These are phyloP conservation scores for Gossypium australe DNA, from an alignment of 345 rosid genomes.

Conservation along the genomic window DNA sequence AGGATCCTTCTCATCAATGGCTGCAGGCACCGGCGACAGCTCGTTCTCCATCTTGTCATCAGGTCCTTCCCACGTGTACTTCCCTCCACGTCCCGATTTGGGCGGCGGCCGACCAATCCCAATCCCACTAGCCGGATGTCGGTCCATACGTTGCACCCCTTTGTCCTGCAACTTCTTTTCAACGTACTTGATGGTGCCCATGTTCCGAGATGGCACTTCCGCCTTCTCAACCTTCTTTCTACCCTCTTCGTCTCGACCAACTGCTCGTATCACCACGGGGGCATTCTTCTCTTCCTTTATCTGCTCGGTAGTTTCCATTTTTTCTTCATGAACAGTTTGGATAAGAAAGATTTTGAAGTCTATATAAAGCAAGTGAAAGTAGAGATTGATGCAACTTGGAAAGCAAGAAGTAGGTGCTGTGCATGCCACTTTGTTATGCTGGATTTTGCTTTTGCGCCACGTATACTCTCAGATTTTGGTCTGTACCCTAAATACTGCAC, in stretches of 20 bases:
- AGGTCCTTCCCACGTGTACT: slow-evolving; percentile 86
- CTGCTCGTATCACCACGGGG: slow-evolving; percentile 41
- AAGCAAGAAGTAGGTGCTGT: slow-evolving; percentile 5
- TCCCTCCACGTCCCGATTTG: slow-evolving; percentile 77
- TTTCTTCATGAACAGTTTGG: background rate
- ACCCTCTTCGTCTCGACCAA: slow-evolving; percentile 43
- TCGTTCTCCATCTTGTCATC: slow-evolving; percentile 42
- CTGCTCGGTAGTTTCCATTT: background rate
- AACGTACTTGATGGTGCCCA: slow-evolving; percentile 50
- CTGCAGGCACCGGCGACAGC: slow-evolving; percentile 43
- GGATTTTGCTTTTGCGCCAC: slow-evolving; percentile 4
- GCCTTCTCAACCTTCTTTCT: slow-evolving; percentile 40
- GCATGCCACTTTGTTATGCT: slow-evolving; percentile 3
- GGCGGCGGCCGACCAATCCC: slow-evolving; percentile 52
- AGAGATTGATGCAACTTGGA: background rate
- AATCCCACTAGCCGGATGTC: slow-evolving; percentile 61
- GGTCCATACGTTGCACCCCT: slow-evolving; percentile 71
- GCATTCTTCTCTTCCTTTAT: slow-evolving; percentile 31
- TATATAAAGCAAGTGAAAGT: background rate
- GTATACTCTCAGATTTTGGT: background rate
- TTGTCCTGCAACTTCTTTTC: slow-evolving; percentile 66
- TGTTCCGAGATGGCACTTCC: slow-evolving; percentile 38
- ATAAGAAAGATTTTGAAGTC: background rate
- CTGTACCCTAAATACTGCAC: background rate
- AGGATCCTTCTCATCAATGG: slow-evolving; percentile 73